A percentile compares a stretch with the other conserved stretches of the same genome.
phyloP scores from a whole-genome alignment of 441 rosid genomes.

The Isatis lusitanica region DNA sequence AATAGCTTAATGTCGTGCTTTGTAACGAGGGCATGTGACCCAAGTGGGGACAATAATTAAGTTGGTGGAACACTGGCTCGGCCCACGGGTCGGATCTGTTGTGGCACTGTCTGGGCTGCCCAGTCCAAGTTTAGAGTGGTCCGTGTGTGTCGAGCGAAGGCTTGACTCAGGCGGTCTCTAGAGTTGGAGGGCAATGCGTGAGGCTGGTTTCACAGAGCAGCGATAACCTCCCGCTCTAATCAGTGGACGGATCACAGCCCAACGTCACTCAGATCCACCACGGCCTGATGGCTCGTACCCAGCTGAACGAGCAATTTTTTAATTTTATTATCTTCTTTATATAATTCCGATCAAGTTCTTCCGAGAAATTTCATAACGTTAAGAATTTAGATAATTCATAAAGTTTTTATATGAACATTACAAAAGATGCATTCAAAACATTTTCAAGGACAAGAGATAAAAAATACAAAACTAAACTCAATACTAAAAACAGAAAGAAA shows the following conservation, averaged over 20 bases:
- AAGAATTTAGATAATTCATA: no score
- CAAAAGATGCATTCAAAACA: no score
- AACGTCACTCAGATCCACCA: background rate
- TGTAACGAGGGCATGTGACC: slow-evolving; percentile 24
- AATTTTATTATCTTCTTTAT: background rate
- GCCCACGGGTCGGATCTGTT: slow-evolving; percentile 17
- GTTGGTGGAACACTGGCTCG: slow-evolving; percentile 30
- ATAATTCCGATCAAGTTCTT: background rate
- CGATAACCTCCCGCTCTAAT: slow-evolving; percentile 40
- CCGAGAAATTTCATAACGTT: no score
- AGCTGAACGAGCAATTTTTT: slow-evolving; percentile 23
- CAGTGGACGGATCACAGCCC: slow-evolving; percentile 40
- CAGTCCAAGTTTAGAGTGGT: slow-evolving; percentile 40
- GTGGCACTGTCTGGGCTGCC: slow-evolving; percentile 27
- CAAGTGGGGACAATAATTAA: background rate
- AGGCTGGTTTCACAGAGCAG: slow-evolving; percentile 57
- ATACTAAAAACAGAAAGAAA: background rate
- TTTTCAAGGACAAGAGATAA: no score
- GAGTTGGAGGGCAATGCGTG: slow-evolving; percentile 45
- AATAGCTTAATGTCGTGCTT: background rate
- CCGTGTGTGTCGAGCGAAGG: slow-evolving; percentile 17
- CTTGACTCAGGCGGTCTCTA: slow-evolving; percentile 7
- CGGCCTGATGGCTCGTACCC: slow-evolving; percentile 23
- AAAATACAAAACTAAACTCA: background rate
- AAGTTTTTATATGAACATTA: no score